phyloP scores from a whole-genome alignment of 768 basidiomycete genomes.

The Macrolepiota dolichaula region DNA sequence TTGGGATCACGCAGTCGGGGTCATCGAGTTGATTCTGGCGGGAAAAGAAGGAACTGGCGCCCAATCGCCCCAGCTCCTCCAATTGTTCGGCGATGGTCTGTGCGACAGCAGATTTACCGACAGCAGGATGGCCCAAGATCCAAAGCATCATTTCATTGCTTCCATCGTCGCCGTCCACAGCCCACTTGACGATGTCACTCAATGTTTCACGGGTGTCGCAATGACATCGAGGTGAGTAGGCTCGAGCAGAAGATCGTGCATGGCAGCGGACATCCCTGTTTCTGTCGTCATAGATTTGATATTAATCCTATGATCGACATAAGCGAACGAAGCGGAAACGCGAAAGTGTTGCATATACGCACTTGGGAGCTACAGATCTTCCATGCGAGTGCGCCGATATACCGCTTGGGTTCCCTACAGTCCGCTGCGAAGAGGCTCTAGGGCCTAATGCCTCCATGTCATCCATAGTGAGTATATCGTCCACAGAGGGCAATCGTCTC shows the following conservation, averaged over 20 bases:
- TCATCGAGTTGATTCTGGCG: not conserved
- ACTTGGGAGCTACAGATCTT: slow-evolving; percentile 53
- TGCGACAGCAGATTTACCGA: not conserved
- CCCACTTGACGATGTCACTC: not conserved
- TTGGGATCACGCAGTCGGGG: not conserved
- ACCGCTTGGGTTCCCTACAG: not conserved
- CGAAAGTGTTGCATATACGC: slow-evolving; percentile 19
- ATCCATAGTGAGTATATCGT: slow-evolving; percentile 87
- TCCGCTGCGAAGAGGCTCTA: slow-evolving; percentile 23
- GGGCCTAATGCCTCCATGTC: slow-evolving; percentile 49
- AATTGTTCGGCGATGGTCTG: too few species aligned
- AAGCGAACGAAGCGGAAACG: slow-evolving; percentile 7
- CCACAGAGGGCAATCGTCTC: slow-evolving; percentile 33
- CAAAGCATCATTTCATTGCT: not conserved
- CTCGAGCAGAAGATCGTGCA: not conserved
- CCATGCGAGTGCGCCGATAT: slow-evolving; percentile 38
- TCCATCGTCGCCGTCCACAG: not conserved
- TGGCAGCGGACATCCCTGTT: not conserved
- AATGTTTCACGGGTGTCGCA: not conserved
- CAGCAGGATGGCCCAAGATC: not conserved
- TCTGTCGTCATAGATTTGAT: not conserved
- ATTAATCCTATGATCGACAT: slow-evolving; percentile 46
- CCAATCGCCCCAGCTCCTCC: too few species aligned
- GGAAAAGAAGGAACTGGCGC: too few species aligned
- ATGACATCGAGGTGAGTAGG: not conserved